Base-by-base conservation (phyloP, 805 yeast genomes). In the Wickerhamomyces alni region DNA sequence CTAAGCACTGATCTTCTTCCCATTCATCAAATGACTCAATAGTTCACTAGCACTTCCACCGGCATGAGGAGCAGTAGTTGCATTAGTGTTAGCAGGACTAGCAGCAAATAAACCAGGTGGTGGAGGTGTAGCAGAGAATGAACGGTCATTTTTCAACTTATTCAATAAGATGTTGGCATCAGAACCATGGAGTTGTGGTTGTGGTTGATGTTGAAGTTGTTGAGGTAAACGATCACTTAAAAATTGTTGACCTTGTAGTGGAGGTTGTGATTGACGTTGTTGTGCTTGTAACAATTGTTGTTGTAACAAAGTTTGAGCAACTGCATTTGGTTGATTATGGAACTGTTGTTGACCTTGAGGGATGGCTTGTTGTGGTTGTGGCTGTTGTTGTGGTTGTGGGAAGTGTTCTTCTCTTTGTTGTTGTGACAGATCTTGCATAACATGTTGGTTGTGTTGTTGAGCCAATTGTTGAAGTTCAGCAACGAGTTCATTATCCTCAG, bases 1-100 rank as follows among this genome's bases (percentile, higher is more conserved):
- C 24, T 18, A 42, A 17, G 68, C 65, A 36, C 62, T 54, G 33
- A 63, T 57, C 50, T 66, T 75, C 57, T 82, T 85, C 22, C 94
- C 94, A 51, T 82, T 81, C 80, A 88, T 81, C 56, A 88, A 68
- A 60, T 87, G 96, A 42, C 79, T 86, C 51, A 88, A 70, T 54
- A 88, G 70, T 56, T 87, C 95, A 30, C 87, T 80, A 43, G 89
- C 82, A 36, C 84, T 77, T 21, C 78, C 75, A 7, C 50, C 50
- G 33, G 36, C 50, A 25, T 38, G 47, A 11, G 28, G 28, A 11
- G 15, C 28, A 17, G 40, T 40, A 22, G 37, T 7, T 31, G 36
- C 32, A 34, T 42, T 13, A 27, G 36, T 30, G 32, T 45, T 32
- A 45, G 55, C 18, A 41, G 51, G 9, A 41, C 35, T 37, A 40